Evolutionary conservation across 2,329 filamentous ascomycete species (phyloP).

Genomic region (Intubia oerlemansii): DNA sequence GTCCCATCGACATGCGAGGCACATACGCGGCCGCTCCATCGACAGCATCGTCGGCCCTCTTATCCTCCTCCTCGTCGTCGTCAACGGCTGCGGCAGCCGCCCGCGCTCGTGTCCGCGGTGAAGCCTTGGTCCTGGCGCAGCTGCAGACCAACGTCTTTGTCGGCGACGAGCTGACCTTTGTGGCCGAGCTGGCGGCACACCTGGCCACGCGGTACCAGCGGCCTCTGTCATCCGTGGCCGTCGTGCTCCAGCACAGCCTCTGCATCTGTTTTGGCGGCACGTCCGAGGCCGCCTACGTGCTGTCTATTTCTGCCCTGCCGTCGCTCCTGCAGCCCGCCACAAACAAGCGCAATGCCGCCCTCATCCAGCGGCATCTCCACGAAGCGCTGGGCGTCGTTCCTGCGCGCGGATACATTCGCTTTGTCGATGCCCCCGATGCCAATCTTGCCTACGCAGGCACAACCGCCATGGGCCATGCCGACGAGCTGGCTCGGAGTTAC

Average conservation of each 20-base stretch:
- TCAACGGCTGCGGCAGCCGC: constrained; percentile 24
- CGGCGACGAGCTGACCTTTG: constrained; percentile 52
- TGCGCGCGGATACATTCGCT: constrained; percentile 51
- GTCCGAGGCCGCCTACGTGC: constrained; percentile 59
- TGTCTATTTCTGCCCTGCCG: constrained; percentile 52
- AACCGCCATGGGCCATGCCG: constrained; percentile 47
- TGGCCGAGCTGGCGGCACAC: constrained; percentile 51
- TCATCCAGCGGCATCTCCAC: constrained; percentile 56
- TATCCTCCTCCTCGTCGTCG: too few species aligned
- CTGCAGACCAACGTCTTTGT: constrained; percentile 44
- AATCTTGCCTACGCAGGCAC: constrained; percentile 49
- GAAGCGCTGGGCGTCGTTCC: constrained; percentile 45
- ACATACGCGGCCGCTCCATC: neutral
- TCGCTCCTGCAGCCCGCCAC: constrained; percentile 47
- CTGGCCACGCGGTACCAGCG: constrained; percentile 58
- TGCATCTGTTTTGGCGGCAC: constrained; percentile 56
- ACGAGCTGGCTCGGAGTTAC: constrained; percentile 21
- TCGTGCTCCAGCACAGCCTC: constrained; percentile 54
- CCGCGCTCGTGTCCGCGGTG: constrained; percentile 25
- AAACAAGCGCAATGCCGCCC: constrained; percentile 61
- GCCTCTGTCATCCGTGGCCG: constrained; percentile 49
- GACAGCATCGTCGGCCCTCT: too few species aligned
- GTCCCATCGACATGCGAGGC: constrained; percentile 11
- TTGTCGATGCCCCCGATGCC: constrained; percentile 46
- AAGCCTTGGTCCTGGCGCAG: constrained; percentile 40